These are phyloP conservation scores for Rhynchospora breviuscula DNA, from an alignment of 176 grass and related monocot genomes.

Conservation along the genomic window DNA sequence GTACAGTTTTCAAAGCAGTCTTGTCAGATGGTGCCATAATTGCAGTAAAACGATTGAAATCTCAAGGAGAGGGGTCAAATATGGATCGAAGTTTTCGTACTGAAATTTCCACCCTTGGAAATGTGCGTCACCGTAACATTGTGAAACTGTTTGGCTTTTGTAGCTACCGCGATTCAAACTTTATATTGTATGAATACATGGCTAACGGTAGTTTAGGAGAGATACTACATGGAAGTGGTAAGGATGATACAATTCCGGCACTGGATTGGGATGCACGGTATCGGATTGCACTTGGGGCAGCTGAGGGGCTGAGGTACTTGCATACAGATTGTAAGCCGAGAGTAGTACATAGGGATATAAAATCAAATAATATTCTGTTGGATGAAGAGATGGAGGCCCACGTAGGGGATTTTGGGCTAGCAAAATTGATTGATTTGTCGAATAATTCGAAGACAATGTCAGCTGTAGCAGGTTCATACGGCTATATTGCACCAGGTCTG, in stretches of 20 bases:
- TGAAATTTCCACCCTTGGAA: conserved; percentile 94
- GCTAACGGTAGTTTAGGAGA: conserved; percentile 93
- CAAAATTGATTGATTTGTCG: conserved; percentile 74
- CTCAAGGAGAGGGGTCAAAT: conserved; percentile 66
- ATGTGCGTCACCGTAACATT: conserved; percentile 90
- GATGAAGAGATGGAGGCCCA: conserved; percentile 89
- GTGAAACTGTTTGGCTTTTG: conserved; percentile 96
- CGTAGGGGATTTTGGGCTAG: conserved; percentile 91
- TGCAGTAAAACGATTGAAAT: conserved; percentile 86
- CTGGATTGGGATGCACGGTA: conserved; percentile 88
- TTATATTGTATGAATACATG: conserved; percentile 97
- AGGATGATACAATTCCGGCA: neutral
- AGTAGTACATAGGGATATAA: conserved; percentile 94
- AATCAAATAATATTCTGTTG: conserved; percentile 92
- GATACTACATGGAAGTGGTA: conserved; percentile 51
- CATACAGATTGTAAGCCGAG: conserved; percentile 85
- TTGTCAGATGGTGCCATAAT: conserved; percentile 59
- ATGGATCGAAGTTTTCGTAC: conserved; percentile 83
- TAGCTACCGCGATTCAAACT: conserved; percentile 66
- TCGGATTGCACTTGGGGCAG: conserved; percentile 64
- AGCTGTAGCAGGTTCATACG: conserved; percentile 81
- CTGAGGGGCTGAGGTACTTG: conserved; percentile 85
- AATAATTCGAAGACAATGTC: conserved; percentile 82
- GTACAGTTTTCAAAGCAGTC: conserved; percentile 82
- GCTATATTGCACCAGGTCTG: conserved; percentile 91